Percentiles rank a stretch among this genome's conserved stretches.
Evolutionary conservation across 2,329 filamentous ascomycete genomes (phyloP).

Genomic region (Botrytis byssoidea): DNA sequence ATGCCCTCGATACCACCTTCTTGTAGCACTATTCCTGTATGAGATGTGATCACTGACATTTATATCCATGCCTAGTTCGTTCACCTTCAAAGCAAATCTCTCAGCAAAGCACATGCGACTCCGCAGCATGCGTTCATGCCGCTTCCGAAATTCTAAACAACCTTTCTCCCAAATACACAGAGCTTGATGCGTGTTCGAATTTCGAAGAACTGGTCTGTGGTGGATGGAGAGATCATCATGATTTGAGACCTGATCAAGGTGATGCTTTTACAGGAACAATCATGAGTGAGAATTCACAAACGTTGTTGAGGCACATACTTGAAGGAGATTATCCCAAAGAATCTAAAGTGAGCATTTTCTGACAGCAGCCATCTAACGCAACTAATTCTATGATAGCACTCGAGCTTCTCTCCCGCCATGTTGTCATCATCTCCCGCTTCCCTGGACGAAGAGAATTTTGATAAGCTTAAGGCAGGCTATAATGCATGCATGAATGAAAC

Average conservation of each 20-base stretch:
- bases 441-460: constrained; percentile 61
- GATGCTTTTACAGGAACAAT: constrained; percentile 59
- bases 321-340: constrained; percentile 54
- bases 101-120: constrained; percentile 47
- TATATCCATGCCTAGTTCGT: constrained; percentile 22
- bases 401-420: constrained; percentile 48
- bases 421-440: constrained; percentile 42
- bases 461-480: constrained; percentile 63
- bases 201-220: constrained; percentile 68
- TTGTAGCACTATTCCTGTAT: neutral
- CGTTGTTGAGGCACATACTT: constrained; percentile 60
- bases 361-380: neutral
- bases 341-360: constrained; percentile 39
- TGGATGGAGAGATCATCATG: constrained; percentile 62
- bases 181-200: constrained; percentile 66
- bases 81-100: constrained; percentile 21
- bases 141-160: constrained; percentile 62
- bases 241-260: constrained; percentile 63
- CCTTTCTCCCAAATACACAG: constrained; percentile 58
- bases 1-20: neutral
- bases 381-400: constrained; percentile 43
- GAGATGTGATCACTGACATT: neutral
- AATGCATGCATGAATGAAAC: constrained; percentile 64
- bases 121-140: constrained; percentile 62
- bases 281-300: constrained; percentile 60